Evolutionary conservation across 1,284 basidiomycete species (phyloP).

Genomic region (Pseudomicrostroma phylloplanum): DNA sequence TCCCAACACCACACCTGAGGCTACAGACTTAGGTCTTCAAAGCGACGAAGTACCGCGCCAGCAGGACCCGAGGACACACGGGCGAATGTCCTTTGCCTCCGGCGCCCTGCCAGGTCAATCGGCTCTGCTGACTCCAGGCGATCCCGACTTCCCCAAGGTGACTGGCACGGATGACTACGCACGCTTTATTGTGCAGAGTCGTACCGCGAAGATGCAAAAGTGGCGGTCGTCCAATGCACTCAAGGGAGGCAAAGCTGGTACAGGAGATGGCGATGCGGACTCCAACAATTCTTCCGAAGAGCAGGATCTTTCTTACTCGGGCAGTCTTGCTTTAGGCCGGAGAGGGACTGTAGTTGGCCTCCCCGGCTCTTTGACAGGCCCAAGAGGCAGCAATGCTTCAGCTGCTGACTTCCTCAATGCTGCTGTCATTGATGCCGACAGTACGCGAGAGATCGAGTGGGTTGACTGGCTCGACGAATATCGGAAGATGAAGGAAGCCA

Average conservation of each 20-base stretch:
- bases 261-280: background rate
- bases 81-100: too few species aligned
- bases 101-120: background rate
- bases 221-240: slow-evolving; percentile 49
- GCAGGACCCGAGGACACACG: too few species aligned
- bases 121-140: slow-evolving; percentile 18
- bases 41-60: too few species aligned
- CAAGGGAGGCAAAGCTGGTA: background rate
- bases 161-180: slow-evolving; percentile 56
- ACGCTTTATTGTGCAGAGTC: slow-evolving; percentile 57
- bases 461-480: slow-evolving; percentile 60
- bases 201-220: slow-evolving; percentile 57
- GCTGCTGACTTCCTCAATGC: background rate
- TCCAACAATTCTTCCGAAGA: background rate
- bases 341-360: slow-evolving; percentile 29
- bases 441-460: slow-evolving; percentile 56
- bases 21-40: too few species aligned
- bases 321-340: slow-evolving; percentile 16
- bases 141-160: slow-evolving; percentile 4
- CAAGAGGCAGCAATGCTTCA: background rate
- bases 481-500: slow-evolving; percentile 57
- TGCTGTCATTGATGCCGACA: background rate
- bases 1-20: too few species aligned
- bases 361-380: slow-evolving; percentile 2
- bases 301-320: slow-evolving; percentile 10